Base-by-base conservation (phyloP, 176 grass and related monocot genomes). In the Leersia perrieri region DNA sequence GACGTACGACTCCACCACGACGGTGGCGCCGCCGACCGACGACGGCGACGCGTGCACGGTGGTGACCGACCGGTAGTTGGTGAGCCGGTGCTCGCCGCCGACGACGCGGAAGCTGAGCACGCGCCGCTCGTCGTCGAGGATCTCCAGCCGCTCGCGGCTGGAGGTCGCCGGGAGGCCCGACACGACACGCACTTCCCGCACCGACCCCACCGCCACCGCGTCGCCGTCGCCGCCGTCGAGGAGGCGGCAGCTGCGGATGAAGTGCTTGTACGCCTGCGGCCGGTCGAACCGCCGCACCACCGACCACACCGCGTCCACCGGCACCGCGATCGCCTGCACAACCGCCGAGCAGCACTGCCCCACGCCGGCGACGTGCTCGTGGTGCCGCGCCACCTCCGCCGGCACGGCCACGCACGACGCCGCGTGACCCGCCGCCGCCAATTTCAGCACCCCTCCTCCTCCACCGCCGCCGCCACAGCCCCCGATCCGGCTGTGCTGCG, bases 101-200 rank as follows among this genome's bases (percentile, higher is more conserved):
- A 97, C 87, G 63, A 97, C 85, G 71, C 88, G 84, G 81, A 97
- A 97, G 85, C 94, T 93, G 68, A 94, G 68, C 32, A 97, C 92
- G 82, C 87, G 92, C n/a, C 92, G 88, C 73, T 92, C 94, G 85
- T 97, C 94, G 75, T 97, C 94, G 4, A 97, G 89, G 74, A 92
- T 88, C 87, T 97, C 94, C 55, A 97, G 94, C 32, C 94, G 87
- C 81, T 97, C 94, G 33, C 85, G 88, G 87, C 94, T 97, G 80
- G 53, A 88, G 38, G 88, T 85, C 51, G 94, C 94, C 0, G 94
- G 94, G 20, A 97, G 92, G 42, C 94, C 94, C 2, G 94, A 90
- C 4, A 90, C 88, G 7, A 97, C 80, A 6, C 76, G 83, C 57
- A 97, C 85, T 86, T 97, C 94, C 20, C 94, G 87, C 23, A 97